Evolutionary conservation across 2,329 filamentous ascomycete genomes (phyloP), one percentile per base, ranked within the genome.

Genomic region (Pezicula radicicola): DNA sequence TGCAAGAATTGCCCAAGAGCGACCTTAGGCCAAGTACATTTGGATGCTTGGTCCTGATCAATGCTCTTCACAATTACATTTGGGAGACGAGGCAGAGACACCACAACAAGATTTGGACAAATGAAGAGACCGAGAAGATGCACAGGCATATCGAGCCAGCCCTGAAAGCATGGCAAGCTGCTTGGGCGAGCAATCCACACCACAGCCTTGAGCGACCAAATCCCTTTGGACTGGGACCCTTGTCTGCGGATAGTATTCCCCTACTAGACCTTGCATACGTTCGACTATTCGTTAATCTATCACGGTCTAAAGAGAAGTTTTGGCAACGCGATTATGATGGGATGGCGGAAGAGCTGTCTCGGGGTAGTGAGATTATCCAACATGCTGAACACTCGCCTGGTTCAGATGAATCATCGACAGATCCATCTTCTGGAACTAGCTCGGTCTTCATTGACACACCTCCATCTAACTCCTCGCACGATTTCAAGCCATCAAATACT

Each of bases 81-180:
- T 97, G 94, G 94, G 93, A 97, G 71, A 97, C 92, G 0, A 81
- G 93, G 21, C 92, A 96, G 70, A 80, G 91, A 48, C 92, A 97
- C 61, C 87, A 92, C 61, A 91, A 89, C 61, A 87, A 91, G 56
- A 78, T 91, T 46, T 97, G 93, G 93, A 96, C 91, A 2, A 84
- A 87, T 33, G 87, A 93, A 58, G 93, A 97, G 70, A 96, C 91
- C 0, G 92, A 97, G 60, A 91, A 91, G 58, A 96, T 97, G 91
- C 92, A 97, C 67, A 83, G 88, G 2, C 91, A 96, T 64, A 95
- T 97, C 52, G 92, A 97, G 68, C 93, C 93, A 10, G 93, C 93
- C 2, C 75, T 99, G 55, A 88, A 91, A 67, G 92, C 93, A 7
- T 99, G 94, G 94, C 91, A 96, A 71, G 81, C 87, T 44, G 92